Evolutionary conservation across 2,329 filamentous ascomycete genomes (phyloP).

Genomic region (Penicillium rolfsii): DNA sequence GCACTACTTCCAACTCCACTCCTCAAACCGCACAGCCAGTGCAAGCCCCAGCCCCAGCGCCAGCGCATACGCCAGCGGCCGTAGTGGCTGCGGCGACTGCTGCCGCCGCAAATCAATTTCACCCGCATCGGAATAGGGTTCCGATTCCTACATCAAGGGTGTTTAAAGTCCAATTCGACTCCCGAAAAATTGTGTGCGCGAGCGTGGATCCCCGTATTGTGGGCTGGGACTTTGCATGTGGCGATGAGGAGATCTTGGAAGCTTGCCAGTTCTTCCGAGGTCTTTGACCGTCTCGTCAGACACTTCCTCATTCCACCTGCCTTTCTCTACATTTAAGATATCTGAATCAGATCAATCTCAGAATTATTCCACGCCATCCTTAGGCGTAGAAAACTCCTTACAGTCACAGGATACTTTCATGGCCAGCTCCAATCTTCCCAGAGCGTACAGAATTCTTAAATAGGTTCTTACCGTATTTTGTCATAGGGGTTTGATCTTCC

Average conservation of each 20-base stretch:
- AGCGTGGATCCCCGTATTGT: constrained; percentile 90
- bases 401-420: too few species aligned
- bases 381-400: too few species aligned
- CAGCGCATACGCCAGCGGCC: neutral
- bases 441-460: too few species aligned
- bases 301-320: too few species aligned
- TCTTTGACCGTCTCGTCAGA: constrained; percentile 30
- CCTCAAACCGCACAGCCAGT: neutral
- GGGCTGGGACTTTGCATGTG: constrained; percentile 96
- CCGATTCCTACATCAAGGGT: constrained; percentile 62
- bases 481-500: too few species aligned
- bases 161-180: constrained; percentile 97
- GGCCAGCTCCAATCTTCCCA: too few species aligned
- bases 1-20: neutral
- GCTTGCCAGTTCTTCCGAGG: constrained; percentile 74
- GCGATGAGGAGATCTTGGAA: constrained; percentile 76
- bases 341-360: too few species aligned
- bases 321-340: neutral
- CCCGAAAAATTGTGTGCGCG: constrained; percentile 89
- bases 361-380: too few species aligned
- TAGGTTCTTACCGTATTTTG: too few species aligned
- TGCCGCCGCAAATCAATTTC: constrained; percentile 17
- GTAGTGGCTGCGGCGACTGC: neutral
- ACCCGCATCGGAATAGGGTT: constrained; percentile 35
- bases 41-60: neutral